Percentiles rank a stretch among this genome's conserved stretches.
Conservation (phyloP, 805 yeast species). For the Myxozyma neglecta region DNA sequence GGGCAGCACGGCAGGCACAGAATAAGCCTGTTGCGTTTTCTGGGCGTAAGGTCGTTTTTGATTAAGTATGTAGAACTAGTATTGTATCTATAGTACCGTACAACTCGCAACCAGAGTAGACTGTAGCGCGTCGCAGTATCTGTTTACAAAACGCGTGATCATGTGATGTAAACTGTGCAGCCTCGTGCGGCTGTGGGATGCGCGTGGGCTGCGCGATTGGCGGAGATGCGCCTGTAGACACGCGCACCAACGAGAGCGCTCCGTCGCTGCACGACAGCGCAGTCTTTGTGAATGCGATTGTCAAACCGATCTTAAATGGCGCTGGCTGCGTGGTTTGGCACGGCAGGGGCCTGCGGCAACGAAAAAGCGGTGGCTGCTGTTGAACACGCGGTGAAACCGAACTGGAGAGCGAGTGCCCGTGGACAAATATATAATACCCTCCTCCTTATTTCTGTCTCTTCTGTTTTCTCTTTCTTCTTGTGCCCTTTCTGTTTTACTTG, state of each 20-base stretch:
- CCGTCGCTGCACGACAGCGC: neutral
- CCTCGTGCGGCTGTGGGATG: neutral
- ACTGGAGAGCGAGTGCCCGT: too few relatives aligned
- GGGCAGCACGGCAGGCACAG: constrained; percentile 85
- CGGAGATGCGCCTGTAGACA: neutral
- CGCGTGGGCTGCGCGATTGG: constrained; percentile 8
- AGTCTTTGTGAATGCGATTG: too few relatives aligned
- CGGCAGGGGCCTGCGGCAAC: neutral
- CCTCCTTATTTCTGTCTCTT: neutral
- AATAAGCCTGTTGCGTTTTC: constrained; percentile 59
- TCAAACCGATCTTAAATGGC: neutral
- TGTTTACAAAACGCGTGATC: constrained; percentile 1
- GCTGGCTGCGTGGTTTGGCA: neutral
- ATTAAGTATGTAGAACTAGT: constrained; percentile 37
- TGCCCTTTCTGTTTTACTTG: neutral
- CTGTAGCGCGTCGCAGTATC: neutral
- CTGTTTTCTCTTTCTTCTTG: neutral
- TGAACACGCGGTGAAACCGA: neutral
- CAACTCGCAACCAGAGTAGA: neutral
- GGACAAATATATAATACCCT: too few relatives aligned
- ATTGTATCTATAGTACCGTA: neutral
- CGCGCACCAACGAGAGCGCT: constrained; percentile 17
- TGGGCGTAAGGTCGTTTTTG: constrained; percentile 85
- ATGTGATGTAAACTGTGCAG: neutral
- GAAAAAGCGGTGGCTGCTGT: neutral